A percentile compares a stretch with the other conserved stretches of the same genome.
Evolutionary conservation across 2,329 filamentous ascomycete species (phyloP).

Genomic region (Calonectria hawksworthii): DNA sequence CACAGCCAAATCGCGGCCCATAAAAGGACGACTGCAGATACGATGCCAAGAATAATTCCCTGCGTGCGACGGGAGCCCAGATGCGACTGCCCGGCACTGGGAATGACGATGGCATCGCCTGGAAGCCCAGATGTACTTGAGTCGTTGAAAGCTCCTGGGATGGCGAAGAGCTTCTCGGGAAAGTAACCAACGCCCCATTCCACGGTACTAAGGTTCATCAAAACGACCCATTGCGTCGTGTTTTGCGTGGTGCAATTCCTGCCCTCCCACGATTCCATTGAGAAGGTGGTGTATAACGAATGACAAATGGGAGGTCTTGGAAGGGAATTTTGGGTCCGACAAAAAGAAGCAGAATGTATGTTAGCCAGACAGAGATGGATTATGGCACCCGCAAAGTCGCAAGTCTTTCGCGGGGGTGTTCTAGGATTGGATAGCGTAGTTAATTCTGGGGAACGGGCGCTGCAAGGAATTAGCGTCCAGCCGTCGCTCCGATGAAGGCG

Average conservation of each 20-base stretch:
- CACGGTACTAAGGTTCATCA: conserved; percentile 30
- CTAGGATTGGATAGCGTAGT: neutral
- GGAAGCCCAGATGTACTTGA: conserved; percentile 4
- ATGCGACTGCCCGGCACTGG: conserved; percentile 5
- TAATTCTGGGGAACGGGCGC: neutral
- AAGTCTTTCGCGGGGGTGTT: neutral
- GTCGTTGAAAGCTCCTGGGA: conserved; percentile 20
- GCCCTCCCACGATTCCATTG: conserved; percentile 27
- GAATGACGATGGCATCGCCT: conserved; percentile 20
- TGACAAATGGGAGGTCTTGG: neutral
- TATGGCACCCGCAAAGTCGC: neutral
- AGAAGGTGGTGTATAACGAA: neutral
- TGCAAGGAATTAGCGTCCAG: neutral
- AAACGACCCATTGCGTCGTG: conserved; percentile 22
- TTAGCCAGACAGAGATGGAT: neutral
- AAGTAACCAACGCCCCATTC: conserved; percentile 30
- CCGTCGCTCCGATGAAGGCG: neutral
- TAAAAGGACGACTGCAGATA: conserved; percentile 19
- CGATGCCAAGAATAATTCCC: conserved; percentile 21
- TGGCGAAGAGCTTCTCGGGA: conserved; percentile 24
- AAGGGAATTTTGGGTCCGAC: neutral
- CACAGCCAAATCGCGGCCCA: conserved; percentile 12
- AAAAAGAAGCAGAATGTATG: neutral
- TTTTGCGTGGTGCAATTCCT: conserved; percentile 25
- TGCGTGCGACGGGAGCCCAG: neutral